phyloP scores from a whole-genome alignment of 192 early-diverging fungal genomes.

The Umbelopsis vinacea region DNA sequence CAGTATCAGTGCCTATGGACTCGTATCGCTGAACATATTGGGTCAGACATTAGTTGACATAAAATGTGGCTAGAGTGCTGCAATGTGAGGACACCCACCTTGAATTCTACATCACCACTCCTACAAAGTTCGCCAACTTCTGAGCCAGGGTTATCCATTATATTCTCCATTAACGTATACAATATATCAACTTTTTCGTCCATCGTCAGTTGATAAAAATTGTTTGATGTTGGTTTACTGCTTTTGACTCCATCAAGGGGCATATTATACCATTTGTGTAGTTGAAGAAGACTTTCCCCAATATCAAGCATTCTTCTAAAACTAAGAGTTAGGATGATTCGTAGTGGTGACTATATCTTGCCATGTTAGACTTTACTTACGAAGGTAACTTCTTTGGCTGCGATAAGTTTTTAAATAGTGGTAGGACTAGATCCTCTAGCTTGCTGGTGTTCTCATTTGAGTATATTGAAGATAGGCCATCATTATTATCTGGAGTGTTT shows the following conservation, averaged over 20 bases:
- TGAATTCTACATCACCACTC: neutral
- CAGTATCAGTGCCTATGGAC: neutral
- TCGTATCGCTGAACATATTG: neutral
- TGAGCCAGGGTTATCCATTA: neutral
- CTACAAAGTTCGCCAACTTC: constrained; percentile 9
- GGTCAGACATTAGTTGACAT: neutral
- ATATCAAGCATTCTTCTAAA: neutral
- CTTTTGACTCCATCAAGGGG: neutral
- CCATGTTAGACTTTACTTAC: neutral
- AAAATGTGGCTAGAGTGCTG: neutral
- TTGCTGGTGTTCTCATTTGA: neutral
- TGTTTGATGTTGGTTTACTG: neutral
- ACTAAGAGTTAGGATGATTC: neutral
- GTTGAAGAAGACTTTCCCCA: neutral
- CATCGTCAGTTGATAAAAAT: neutral
- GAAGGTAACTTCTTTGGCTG: neutral
- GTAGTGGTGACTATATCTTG: neutral
- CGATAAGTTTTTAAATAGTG: neutral
- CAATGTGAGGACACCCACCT: neutral
- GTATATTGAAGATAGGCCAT: neutral
- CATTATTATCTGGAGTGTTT: neutral
- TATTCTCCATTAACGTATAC: neutral
- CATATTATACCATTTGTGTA: neutral
- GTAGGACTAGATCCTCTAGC: neutral
- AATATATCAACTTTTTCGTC: neutral